phyloP scores from a whole-genome alignment of 148 eudicot genomes.

The Vaccinium darrowii region DNA sequence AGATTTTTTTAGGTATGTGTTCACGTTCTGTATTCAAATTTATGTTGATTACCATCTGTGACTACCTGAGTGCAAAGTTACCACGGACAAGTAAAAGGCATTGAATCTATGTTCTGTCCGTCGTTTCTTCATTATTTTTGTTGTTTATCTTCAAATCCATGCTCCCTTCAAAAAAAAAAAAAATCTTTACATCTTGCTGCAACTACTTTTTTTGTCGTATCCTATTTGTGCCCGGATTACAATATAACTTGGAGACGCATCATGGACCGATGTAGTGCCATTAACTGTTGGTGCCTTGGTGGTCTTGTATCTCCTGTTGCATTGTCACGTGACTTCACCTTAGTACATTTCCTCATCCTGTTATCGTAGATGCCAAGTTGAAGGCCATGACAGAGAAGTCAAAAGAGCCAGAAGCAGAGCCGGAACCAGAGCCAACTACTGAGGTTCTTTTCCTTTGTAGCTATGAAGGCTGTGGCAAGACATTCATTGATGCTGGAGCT shows the following conservation, averaged over 20 bases:
- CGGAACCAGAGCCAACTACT: conserved; percentile 95
- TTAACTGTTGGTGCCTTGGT: background rate
- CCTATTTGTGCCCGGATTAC: background rate
- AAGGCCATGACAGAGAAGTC: conserved; percentile 69
- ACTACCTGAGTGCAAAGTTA: background rate
- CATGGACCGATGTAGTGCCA: background rate
- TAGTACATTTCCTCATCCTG: background rate
- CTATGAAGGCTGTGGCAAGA: conserved; percentile 94
- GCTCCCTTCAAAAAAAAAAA: too few relatives aligned
- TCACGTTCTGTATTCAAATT: background rate
- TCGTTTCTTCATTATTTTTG: background rate
- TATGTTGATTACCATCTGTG: background rate
- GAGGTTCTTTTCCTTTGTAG: conserved; percentile 99
- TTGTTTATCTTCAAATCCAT: background rate
- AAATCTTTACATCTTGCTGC: background rate
- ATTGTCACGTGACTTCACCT: background rate
- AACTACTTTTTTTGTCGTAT: background rate
- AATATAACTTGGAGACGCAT: background rate
- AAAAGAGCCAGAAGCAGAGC: conserved; percentile 66
- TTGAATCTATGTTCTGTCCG: background rate
- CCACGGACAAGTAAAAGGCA: background rate
- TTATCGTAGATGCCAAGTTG: conserved; percentile 54
- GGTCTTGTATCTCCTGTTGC: background rate
- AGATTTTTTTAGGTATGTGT: background rate
- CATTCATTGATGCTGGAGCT: conserved; percentile 95